Evolutionary conservation across 2,329 filamentous ascomycete species (phyloP), one percentile per base, ranked within the genome.

Genomic region (Sporothrix sp.): DNA sequence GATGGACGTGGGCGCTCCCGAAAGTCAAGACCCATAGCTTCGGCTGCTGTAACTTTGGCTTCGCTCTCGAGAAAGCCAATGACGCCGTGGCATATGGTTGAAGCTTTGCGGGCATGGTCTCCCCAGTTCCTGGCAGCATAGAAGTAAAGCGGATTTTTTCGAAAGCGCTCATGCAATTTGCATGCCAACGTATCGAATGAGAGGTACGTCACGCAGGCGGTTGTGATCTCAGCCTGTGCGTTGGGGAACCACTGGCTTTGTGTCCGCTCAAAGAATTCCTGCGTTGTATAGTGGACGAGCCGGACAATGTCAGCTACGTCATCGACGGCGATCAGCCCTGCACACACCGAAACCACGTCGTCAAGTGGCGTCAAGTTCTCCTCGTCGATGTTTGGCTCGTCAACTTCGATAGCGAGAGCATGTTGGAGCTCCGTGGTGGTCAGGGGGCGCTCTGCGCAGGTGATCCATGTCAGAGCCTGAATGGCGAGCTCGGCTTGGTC

Each of bases 121-220:
- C 42, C 42, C 42, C 42, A 45, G 42, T 45, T 45, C 7, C 42
- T 5, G 21, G 42, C 28, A 16, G 42, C 28, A n/a, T 45, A 42
- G 20, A 27, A 7, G 38, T 28, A 42, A 11, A 42, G n/a, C 13
- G 8, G 38, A 14, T 42, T 27, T 14, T 10, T 27, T 5, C 9
- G 38, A 6, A 42, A 21, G 6, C 38, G 38, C 5, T 42, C 4
- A n/a, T 42, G 11, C 5, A 27, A 27, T 3, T 42, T 21, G 21
- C 2, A 2, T 11, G 10, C 21, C 38, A 42, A 43, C 7, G 23
- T 27, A 27, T 7, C 14, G 35, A 38, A 48, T 28, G 33, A 48
- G 23, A 48, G 23, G 23, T 45, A 45, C 1, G 42, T 45, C n/a
- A 45, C 18, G 13, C 42, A 45, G 20, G n/a, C 10, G 3, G 28